Base-by-base conservation (phyloP, 2,329 filamentous ascomycete genomes). In the Penicillium thymicola region DNA sequence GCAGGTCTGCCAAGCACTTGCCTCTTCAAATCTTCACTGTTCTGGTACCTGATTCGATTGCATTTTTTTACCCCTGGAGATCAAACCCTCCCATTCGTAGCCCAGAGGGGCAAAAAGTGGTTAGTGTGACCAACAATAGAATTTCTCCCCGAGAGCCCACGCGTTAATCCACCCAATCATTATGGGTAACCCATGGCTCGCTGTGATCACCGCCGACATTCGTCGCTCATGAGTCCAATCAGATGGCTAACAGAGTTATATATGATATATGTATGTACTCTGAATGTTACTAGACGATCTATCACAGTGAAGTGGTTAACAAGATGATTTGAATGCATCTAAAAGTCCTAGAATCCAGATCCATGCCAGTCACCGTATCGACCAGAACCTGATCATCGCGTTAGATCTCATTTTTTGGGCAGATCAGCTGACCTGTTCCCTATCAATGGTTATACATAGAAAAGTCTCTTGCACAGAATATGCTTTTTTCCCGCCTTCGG, bases 111-210 rank as follows among this genome's bases (percentile, higher is more conserved):
- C 30, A 54, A 59, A 44, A 44, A 59, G 42, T 47, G 51, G 40
- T 14, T 57, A 55, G 44, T 49, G 40, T 38, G 37, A 27, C 27
- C 49, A 11, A 46, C 21, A 46, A 36, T 36, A 16, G 14, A 2
- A 23, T 44, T 50, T 30, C 54, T 40, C 38, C 42, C 11, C 37
- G 41, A 45, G 36, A 47, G 44, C 45, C 49, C 48, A 57, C 60
- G 63, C 61, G 61, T 49, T 53, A 63, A 64, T 37, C 32, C 46
- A 10, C 25, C 64, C 64, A 64, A 66, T 66, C 61, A 61, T 32
- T 37, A 23, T 8, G 23, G 28, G 4, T 3, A 58, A 42, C 28
- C 38, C 46, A 48, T 36, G 50, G 57, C 55, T 54, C 27, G 51
- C 56, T 54, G 64, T 66, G 64, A 66, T 63, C 60, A 37, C 30